Conservation (phyloP, 345 rosid species). For the Camelina sativa region DNA sequence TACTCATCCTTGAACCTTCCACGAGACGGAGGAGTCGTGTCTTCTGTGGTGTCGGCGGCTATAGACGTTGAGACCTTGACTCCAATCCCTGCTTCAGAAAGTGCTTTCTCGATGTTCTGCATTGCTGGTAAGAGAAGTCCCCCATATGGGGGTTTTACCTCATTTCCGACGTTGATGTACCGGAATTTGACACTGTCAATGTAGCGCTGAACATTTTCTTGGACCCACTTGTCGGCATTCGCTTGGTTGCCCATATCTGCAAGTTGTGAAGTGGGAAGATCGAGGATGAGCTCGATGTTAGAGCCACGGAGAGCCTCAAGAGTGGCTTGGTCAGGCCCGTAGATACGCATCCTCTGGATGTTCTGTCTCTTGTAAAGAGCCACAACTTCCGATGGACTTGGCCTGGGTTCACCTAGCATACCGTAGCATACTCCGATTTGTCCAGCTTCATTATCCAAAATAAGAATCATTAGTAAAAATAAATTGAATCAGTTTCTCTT, state of each 20-base stretch:
- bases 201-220: slow-evolving; percentile 43
- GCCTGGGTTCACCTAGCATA: slow-evolving; percentile 51
- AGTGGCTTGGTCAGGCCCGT: slow-evolving; percentile 39
- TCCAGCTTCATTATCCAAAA: slow-evolving; percentile 39
- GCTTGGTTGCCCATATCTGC: slow-evolving; percentile 44
- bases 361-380: slow-evolving; percentile 50
- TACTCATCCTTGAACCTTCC: slow-evolving; percentile 43
- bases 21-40: slow-evolving; percentile 47
- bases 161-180: slow-evolving; percentile 57
- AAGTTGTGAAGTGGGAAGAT: slow-evolving; percentile 41
- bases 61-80: slow-evolving; percentile 49
- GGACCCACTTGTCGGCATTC: slow-evolving; percentile 48
- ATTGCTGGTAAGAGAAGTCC: slow-evolving; percentile 45
- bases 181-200: slow-evolving; percentile 44
- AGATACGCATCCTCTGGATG: slow-evolving; percentile 57
- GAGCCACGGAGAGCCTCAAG: slow-evolving; percentile 48
- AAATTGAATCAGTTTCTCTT: neutral
- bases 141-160: slow-evolving; percentile 35
- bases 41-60: slow-evolving; percentile 16
- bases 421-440: slow-evolving; percentile 79
- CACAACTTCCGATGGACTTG: slow-evolving; percentile 55
- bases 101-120: slow-evolving; percentile 32
- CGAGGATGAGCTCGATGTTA: slow-evolving; percentile 50
- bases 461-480: neutral
- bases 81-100: slow-evolving; percentile 24